These are phyloP conservation scores for Gloeophyllum trabeum DNA, from an alignment of 768 basidiomycete species.

Conservation along the genomic window DNA sequence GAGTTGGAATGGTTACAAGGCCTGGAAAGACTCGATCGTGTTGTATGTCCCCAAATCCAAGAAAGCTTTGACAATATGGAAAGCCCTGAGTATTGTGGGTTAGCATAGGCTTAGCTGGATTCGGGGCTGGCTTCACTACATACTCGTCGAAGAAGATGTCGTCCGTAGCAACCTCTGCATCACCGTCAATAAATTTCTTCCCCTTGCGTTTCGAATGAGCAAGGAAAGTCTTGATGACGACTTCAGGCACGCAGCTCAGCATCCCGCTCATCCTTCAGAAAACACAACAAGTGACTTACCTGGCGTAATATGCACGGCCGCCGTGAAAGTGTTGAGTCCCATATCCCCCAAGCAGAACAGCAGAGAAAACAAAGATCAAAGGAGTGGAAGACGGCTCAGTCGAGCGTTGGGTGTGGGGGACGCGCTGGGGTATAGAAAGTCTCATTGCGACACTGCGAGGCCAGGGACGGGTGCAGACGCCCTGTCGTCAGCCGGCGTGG, in stretches of 20 bases:
- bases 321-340: conserved; percentile 43
- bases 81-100: conserved; percentile 44
- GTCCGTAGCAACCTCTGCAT: conserved; percentile 34
- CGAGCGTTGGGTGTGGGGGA: too few species aligned
- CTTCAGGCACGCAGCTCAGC: conserved; percentile 21
- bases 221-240: conserved; percentile 41
- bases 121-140: too few species aligned
- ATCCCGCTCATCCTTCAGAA: not conserved
- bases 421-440: too few species aligned
- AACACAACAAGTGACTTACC: conserved; percentile 18
- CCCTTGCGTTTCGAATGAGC: conserved; percentile 34
- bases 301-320: conserved; percentile 42
- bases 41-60: conserved; percentile 53
- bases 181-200: conserved; percentile 21
- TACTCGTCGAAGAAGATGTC: conserved; percentile 66
- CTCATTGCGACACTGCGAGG: too few species aligned
- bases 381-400: too few species aligned
- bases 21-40: conserved; percentile 63
- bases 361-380: not conserved
- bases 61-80: conserved; percentile 64
- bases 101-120: not conserved
- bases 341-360: conserved; percentile 17
- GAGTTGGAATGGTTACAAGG: conserved; percentile 31
- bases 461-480: too few species aligned
- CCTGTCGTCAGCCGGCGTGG: too few species aligned